A percentile compares a stretch with the other conserved stretches of the same genome.
These are phyloP conservation scores for Smallanthus sonchifolius DNA, from an alignment of 129 eudicot species.

Conservation along the genomic window DNA sequence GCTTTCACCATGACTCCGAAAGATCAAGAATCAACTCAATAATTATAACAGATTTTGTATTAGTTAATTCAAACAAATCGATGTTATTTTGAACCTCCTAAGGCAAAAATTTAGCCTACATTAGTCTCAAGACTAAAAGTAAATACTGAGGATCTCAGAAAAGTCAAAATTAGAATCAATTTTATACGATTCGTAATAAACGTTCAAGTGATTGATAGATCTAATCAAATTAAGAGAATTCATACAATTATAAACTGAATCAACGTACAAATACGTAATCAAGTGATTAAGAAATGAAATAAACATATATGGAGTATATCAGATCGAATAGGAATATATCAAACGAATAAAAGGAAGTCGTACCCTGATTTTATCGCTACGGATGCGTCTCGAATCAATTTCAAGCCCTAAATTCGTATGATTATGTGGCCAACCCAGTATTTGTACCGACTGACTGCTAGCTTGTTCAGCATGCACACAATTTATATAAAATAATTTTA, in stretches of 20 bases:
- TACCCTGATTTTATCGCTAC: not conserved
- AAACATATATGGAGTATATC: not conserved
- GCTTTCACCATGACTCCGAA: not conserved
- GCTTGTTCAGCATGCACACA: no score
- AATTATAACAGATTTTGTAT: not conserved
- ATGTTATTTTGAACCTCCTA: no score
- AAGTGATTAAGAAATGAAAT: not conserved
- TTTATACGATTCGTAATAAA: no score
- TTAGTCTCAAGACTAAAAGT: not conserved
- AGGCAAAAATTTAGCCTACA: not conserved
- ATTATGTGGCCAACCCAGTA: no score
- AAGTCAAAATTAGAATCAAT: no score
- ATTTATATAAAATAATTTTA: no score
- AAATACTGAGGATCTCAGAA: not conserved
- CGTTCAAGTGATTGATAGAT: not conserved
- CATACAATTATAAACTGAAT: not conserved
- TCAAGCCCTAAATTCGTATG: not conserved
- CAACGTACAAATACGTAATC: conserved; percentile 1
- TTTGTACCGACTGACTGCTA: no score
- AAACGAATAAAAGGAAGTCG: not conserved
- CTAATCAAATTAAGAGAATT: not conserved
- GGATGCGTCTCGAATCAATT: not conserved
- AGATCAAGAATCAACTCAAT: not conserved
- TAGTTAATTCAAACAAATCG: not conserved
- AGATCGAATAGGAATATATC: not conserved